Evolutionary conservation across 148 eudicot species (phyloP).

Genomic region (Fallopia convolvulus): DNA sequence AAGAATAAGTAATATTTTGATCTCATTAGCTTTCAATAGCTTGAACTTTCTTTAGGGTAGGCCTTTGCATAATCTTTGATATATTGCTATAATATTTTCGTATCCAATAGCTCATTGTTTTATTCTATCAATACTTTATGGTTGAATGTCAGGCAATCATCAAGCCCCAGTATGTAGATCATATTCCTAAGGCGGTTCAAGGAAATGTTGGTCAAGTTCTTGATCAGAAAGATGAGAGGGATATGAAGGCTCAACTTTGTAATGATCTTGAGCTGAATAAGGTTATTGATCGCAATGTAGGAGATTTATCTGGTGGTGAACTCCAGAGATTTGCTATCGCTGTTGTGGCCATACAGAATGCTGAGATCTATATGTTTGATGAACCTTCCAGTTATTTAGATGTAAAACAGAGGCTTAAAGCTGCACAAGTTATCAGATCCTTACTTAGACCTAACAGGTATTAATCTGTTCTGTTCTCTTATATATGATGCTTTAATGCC

Average conservation of each 20-base stretch:
- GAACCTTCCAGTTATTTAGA: conserved; percentile 97
- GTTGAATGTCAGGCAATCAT: conserved; percentile 49
- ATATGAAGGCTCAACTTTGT: conserved; percentile 53
- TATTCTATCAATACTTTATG: not conserved
- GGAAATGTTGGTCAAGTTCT: conserved; percentile 87
- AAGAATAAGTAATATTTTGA: too few relatives aligned
- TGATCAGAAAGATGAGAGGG: conserved; percentile 80
- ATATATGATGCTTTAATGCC: not conserved
- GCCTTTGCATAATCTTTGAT: too few relatives aligned
- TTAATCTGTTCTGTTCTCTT: not conserved
- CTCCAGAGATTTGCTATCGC: conserved; percentile 95
- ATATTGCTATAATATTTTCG: not conserved
- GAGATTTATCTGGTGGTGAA: conserved; percentile 92
- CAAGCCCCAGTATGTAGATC: conserved; percentile 96
- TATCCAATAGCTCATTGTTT: not conserved
- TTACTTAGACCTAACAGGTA: conserved; percentile 86
- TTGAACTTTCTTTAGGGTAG: too few relatives aligned
- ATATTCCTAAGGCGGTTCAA: conserved; percentile 87
- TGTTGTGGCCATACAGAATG: conserved; percentile 77
- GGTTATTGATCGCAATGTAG: conserved; percentile 88
- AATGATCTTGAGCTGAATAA: conserved; percentile 69
- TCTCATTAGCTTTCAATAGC: too few relatives aligned
- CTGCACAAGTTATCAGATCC: conserved; percentile 86
- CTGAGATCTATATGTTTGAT: conserved; percentile 93
- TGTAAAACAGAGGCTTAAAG: conserved; percentile 96